Conservation (phyloP, 2,329 filamentous ascomycete species). For the Colletotrichum sp. region DNA sequence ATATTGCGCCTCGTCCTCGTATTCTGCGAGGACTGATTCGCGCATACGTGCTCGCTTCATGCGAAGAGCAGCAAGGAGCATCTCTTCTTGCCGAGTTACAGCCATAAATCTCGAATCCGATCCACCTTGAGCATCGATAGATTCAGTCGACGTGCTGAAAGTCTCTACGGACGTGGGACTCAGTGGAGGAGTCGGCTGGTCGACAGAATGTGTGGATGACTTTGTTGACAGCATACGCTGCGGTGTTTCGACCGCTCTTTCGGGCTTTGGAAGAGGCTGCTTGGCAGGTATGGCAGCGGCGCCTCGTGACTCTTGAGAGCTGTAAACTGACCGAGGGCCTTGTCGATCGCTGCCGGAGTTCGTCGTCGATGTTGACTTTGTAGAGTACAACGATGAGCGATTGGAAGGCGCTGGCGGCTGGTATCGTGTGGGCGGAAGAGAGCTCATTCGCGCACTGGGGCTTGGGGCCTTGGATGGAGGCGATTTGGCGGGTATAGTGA, state of each 20-base stretch:
- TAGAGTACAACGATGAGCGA: constrained; percentile 38
- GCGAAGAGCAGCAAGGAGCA: constrained; percentile 61
- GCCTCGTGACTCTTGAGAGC: constrained; percentile 43
- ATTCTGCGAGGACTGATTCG: constrained; percentile 48
- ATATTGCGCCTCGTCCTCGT: constrained; percentile 37
- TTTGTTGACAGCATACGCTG: constrained; percentile 4
- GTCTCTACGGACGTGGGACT: constrained; percentile 59
- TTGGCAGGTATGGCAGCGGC: constrained; percentile 38
- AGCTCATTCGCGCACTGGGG: constrained; percentile 32
- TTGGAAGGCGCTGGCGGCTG: constrained; percentile 21
- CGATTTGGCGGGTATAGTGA: constrained; percentile 41
- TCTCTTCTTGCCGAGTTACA: constrained; percentile 63
- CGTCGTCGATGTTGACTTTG: constrained; percentile 38
- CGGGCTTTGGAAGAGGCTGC: not conserved
- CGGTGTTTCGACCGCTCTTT: not conserved
- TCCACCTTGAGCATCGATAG: constrained; percentile 37
- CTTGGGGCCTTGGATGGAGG: constrained; percentile 23
- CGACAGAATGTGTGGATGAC: constrained; percentile 28
- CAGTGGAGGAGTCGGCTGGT: constrained; percentile 54
- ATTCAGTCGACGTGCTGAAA: constrained; percentile 43
- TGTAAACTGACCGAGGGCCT: constrained; percentile 30
- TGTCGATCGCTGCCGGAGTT: constrained; percentile 37
- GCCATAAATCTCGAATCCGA: constrained; percentile 56
- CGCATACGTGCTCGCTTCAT: constrained; percentile 63
- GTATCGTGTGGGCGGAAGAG: constrained; percentile 24